phyloP scores from a whole-genome alignment of 2,329 filamentous ascomycete genomes.

The Epicoccum nigrum region DNA sequence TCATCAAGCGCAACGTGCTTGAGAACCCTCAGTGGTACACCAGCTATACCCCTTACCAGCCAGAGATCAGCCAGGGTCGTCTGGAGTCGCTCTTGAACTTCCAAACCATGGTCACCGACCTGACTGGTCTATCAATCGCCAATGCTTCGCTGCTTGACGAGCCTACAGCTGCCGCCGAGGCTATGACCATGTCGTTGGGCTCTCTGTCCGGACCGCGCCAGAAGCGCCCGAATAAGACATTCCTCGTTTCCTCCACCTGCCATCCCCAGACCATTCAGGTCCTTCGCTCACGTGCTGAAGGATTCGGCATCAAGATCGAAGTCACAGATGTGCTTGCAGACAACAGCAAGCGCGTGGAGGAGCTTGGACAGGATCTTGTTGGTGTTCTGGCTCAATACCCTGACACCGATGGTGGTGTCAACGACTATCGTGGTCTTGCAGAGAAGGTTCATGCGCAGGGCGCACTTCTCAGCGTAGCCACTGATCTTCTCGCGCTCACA shows the following conservation, averaged over 20 bases:
- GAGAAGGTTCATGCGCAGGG: constrained; percentile 78
- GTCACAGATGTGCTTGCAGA: constrained; percentile 73
- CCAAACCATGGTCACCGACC: constrained; percentile 88
- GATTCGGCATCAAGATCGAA: constrained; percentile 85
- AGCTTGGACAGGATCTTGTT: constrained; percentile 79
- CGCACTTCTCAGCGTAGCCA: constrained; percentile 83
- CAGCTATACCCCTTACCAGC: constrained; percentile 96
- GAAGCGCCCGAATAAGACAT: constrained; percentile 78
- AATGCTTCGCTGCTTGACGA: constrained; percentile 93
- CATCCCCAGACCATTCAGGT: constrained; percentile 88
- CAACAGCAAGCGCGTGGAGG: constrained; percentile 69
- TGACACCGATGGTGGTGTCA: constrained; percentile 81
- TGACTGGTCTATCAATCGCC: constrained; percentile 84
- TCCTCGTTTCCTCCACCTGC: constrained; percentile 79
- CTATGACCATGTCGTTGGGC: constrained; percentile 91
- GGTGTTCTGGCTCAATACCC: constrained; percentile 96
- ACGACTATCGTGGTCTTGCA: constrained; percentile 75
- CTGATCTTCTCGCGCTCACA: constrained; percentile 86
- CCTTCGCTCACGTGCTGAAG: constrained; percentile 81
- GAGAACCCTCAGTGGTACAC: constrained; percentile 98
- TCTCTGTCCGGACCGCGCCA: constrained; percentile 72
- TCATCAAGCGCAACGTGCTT: constrained; percentile 90
- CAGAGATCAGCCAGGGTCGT: constrained; percentile 94
- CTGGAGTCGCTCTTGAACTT: constrained; percentile 93
- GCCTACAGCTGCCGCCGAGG: constrained; percentile 89